phyloP scores from a whole-genome alignment of 2,329 filamentous ascomycete species.

The Thermomyces lanuginosus region DNA sequence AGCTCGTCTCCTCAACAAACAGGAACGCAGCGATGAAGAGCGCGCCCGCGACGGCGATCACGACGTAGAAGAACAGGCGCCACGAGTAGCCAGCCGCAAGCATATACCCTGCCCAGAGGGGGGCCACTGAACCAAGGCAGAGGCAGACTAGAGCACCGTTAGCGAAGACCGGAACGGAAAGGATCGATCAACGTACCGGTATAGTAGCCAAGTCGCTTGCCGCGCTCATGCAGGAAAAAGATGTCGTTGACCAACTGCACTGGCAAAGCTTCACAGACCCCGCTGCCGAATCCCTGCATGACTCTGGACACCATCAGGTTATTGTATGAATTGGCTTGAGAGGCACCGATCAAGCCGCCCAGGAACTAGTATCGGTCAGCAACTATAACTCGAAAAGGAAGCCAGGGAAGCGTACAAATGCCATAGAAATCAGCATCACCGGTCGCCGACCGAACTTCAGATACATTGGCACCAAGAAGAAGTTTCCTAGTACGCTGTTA shows the following conservation, averaged over 20 bases:
- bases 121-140: constrained; percentile 40
- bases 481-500: constrained; percentile 20
- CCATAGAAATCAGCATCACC: constrained; percentile 27
- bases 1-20: constrained; percentile 45
- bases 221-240: constrained; percentile 32
- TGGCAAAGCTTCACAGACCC: constrained; percentile 32
- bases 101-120: constrained; percentile 46
- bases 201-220: constrained; percentile 41
- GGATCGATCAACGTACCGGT: constrained; percentile 24
- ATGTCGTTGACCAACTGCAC: constrained; percentile 35
- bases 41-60: constrained; percentile 36
- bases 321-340: constrained; percentile 23
- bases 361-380: constrained; percentile 17
- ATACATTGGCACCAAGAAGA: constrained; percentile 42
- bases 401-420: constrained; percentile 13
- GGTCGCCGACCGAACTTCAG: constrained; percentile 34
- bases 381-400: not conserved
- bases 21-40: constrained; percentile 35
- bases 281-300: constrained; percentile 28
- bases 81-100: constrained; percentile 41
- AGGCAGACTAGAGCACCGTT: constrained; percentile 29
- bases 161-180: constrained; percentile 2
- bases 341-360: constrained; percentile 27
- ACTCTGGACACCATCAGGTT: constrained; percentile 29
- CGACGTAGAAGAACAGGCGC: constrained; percentile 46